Evolutionary conservation across 139 green algal species (phyloP), one percentile per base, ranked within the genome.

Genomic region (Auxenochlorella pyrenoidosa): DNA sequence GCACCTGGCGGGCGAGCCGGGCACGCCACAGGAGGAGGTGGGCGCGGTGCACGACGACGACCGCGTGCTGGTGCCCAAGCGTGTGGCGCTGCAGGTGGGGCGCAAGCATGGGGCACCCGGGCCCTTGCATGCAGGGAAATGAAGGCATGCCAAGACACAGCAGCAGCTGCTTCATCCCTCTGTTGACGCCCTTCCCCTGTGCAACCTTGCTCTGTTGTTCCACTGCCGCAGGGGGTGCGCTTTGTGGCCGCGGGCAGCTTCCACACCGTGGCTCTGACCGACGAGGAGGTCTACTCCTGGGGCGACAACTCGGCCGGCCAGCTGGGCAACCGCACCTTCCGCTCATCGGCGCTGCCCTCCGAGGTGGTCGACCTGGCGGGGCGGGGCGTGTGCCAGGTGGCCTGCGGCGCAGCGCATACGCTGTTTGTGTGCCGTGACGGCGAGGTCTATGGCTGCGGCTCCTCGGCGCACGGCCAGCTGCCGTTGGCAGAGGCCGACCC

Each of bases 221-320:
- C 19, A 28, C 30, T 13, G 38, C 40, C 16, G 68, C 91, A 96
- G 93, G 90, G 87, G 3, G 94, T 98, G 63, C 83, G 89, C 58
- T 89, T 75, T 70, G 86, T 98, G 13, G 93, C 93, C 12, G 92
- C 92, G 12, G 96, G 96, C 58, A 60, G 78, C 19, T 71, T 89
- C 63, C 96, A 98, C 95, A 97, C 95, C 0, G 88, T 97, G 21
- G 95, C 93, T 21, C 87, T 95, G 40, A 95, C 93, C 10, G 93
- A 95, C 47, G 90, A 89, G 16, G 89, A 89, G 38, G 93, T 96
- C n/a, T 97, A 91, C 86, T 88, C 81, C 22, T 98, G 95, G 95
- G 96, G 96, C 24, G 79, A 84, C 73, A 95, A 95, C 86, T 79
- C 75, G 28, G 71, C 80, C n/a, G 94, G 95, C 24, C 92, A 95